A percentile compares a stretch with the other conserved stretches of the same genome.
Evolutionary conservation across 148 eudicot genomes (phyloP).

Genomic region (Mesembryanthemum crystallinum): DNA sequence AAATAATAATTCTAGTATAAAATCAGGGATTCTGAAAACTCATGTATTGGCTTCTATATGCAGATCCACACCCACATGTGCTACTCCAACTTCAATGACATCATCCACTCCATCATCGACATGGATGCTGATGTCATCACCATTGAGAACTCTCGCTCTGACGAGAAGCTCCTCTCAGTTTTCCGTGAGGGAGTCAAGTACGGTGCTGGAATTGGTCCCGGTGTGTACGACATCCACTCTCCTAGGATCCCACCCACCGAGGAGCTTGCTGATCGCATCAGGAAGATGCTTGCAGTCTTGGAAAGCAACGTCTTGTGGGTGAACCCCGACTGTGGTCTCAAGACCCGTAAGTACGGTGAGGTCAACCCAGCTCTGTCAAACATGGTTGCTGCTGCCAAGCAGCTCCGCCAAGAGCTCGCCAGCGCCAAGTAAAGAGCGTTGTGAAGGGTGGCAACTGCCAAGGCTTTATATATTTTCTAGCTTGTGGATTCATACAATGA

Average conservation of each 20-base stretch:
- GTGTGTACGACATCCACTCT: conserved; percentile 94
- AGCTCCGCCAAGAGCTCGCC: conserved; percentile 71
- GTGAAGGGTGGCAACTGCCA: not conserved
- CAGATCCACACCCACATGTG: conserved; percentile 99
- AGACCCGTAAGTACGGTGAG: conserved; percentile 88
- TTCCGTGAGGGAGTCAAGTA: conserved; percentile 97
- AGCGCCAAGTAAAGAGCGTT: conserved; percentile 58
- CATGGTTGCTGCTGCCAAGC: conserved; percentile 93
- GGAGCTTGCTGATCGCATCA: conserved; percentile 83
- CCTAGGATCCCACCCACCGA: conserved; percentile 93
- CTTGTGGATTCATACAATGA: conserved; percentile 21
- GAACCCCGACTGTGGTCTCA: conserved; percentile 97
- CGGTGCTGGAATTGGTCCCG: conserved; percentile 97
- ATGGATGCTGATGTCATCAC: conserved; percentile 99
- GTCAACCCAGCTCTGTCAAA: conserved; percentile 74
- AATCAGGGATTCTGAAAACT: not conserved
- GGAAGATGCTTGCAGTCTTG: conserved; percentile 93
- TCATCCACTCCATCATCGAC: conserved; percentile 95
- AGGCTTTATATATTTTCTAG: not conserved
- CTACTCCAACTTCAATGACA: conserved; percentile 97
- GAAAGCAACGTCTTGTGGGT: conserved; percentile 96
- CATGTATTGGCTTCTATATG: not conserved
- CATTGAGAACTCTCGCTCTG: conserved; percentile 96
- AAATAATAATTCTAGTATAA: not conserved
- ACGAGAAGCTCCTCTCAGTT: conserved; percentile 92